These are phyloP conservation scores for Saccharomycopsis sp. DNA, from an alignment of 805 yeast species.

Conservation along the genomic window DNA sequence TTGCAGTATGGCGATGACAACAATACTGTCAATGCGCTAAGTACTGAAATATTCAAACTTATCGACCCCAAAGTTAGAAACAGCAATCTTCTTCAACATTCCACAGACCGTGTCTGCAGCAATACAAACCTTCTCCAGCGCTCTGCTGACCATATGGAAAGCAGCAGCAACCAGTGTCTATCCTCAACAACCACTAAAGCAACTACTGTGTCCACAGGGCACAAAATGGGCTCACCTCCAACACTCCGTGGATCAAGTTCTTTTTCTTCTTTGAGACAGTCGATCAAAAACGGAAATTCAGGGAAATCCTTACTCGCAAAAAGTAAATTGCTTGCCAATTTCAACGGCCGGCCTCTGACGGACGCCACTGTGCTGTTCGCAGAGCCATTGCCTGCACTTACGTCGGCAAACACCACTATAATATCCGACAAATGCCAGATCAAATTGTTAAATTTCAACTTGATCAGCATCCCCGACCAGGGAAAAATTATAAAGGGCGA, in stretches of 20 bases:
- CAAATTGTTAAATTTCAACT: slow-evolving; percentile 8
- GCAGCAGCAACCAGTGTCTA: neutral
- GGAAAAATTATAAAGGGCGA: slow-evolving; percentile 6
- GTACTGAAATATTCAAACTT: neutral
- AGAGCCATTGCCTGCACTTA: neutral
- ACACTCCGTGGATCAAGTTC: no score
- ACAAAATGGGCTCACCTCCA: no score
- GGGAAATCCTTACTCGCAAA: neutral
- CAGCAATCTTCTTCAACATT: neutral
- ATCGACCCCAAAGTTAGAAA: slow-evolving; percentile 12
- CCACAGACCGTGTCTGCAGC: neutral
- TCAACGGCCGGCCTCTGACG: neutral
- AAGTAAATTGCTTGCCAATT: neutral
- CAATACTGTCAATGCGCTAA: neutral
- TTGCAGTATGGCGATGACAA: slow-evolving; percentile 1
- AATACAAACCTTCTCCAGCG: no score
- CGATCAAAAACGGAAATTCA: neutral
- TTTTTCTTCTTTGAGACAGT: neutral
- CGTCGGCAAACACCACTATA: slow-evolving; percentile 1
- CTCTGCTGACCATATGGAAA: no score
- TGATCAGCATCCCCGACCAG: slow-evolving; percentile 1
- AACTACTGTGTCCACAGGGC: neutral
- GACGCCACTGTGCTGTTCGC: neutral
- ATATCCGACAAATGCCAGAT: neutral
- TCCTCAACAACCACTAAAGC: neutral